phyloP scores from a whole-genome alignment of 257 asterid genomes.

The Fraxinus cuspidata region DNA sequence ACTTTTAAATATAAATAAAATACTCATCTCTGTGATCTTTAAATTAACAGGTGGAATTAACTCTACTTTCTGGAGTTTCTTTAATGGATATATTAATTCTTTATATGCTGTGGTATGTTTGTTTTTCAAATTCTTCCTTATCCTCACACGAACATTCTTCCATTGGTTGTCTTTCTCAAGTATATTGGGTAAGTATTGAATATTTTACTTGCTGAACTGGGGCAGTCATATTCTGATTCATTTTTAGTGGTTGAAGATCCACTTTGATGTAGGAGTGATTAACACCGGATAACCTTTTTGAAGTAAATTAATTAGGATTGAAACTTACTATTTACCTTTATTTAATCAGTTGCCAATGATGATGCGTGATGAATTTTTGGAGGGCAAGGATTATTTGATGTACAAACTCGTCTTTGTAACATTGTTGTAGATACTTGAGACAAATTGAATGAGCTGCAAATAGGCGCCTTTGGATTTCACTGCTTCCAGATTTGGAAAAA shows the following conservation, averaged over 20 bases:
- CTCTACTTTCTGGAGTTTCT: slow-evolving; percentile 21
- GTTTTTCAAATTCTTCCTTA: slow-evolving; percentile 14
- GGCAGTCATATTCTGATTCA: neutral
- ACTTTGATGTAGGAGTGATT: slow-evolving; percentile 14
- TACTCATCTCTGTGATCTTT: slow-evolving; percentile 2
- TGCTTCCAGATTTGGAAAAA: slow-evolving; percentile 26
- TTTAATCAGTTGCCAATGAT: slow-evolving; percentile 83
- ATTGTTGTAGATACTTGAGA: slow-evolving; percentile 38
- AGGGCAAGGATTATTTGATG: slow-evolving; percentile 41
- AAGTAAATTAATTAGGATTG: slow-evolving; percentile 22
- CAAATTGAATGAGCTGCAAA: slow-evolving; percentile 45
- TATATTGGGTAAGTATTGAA: neutral
- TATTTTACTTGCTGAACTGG: slow-evolving; percentile 20
- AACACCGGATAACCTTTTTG: slow-evolving; percentile 21
- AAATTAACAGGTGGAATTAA: slow-evolving; percentile 19
- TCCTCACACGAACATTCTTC: slow-evolving; percentile 15
- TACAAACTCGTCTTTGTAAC: slow-evolving; percentile 34
- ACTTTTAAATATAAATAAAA: slow-evolving; percentile 24
- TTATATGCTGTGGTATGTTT: slow-evolving; percentile 3
- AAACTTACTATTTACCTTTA: slow-evolving; percentile 47
- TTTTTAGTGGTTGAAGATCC: slow-evolving; percentile 1
- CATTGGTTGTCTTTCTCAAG: neutral
- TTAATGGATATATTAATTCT: slow-evolving; percentile 8
- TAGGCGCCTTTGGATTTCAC: slow-evolving; percentile 26
- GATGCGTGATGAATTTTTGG: slow-evolving; percentile 72